Conservation (phyloP, 2,329 filamentous ascomycete species). For the Hypoxylon sp. region DNA sequence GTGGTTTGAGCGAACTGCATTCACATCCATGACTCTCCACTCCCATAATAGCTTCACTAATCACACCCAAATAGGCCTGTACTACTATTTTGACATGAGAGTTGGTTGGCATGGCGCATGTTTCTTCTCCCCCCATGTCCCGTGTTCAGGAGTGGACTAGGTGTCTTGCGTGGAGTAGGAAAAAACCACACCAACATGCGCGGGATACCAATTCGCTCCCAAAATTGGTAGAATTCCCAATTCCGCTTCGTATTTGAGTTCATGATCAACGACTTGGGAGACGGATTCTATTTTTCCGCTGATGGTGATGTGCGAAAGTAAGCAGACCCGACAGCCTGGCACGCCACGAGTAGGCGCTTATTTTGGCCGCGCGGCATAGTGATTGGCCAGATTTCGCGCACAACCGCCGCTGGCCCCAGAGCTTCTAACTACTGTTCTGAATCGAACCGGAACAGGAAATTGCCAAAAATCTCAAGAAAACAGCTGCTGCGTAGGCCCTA, state of each 20-base stretch:
- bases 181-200: slow-evolving; percentile 28
- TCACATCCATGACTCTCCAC: slow-evolving; percentile 18
- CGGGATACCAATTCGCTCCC: slow-evolving; percentile 5
- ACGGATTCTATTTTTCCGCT: slow-evolving; percentile 3
- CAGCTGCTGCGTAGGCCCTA: slow-evolving; percentile 5
- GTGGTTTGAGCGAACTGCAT: slow-evolving; percentile 17
- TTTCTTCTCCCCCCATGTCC: slow-evolving; percentile 8
- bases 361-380: slow-evolving; percentile 16
- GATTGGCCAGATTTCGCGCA: slow-evolving; percentile 38
- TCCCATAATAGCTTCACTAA: slow-evolving; percentile 13
- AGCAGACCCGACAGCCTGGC: slow-evolving; percentile 34
- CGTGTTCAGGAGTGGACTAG: slow-evolving; percentile 11
- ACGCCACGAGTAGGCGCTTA: slow-evolving; percentile 39
- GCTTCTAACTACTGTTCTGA: background rate
- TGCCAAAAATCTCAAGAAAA: slow-evolving; percentile 1
- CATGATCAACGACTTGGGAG: slow-evolving; percentile 8
- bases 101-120: slow-evolving; percentile 27
- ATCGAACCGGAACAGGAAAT: slow-evolving; percentile 15
- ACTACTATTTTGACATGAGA: slow-evolving; percentile 10
- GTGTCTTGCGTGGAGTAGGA: slow-evolving; percentile 7
- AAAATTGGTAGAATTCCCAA: slow-evolving; percentile 4
- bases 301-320: slow-evolving; percentile 17
- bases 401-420: slow-evolving; percentile 21
- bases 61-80: slow-evolving; percentile 3
- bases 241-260: slow-evolving; percentile 18